phyloP scores from a whole-genome alignment of 2,329 filamentous ascomycete genomes.

The Cephalotrichum gorgonifer region DNA sequence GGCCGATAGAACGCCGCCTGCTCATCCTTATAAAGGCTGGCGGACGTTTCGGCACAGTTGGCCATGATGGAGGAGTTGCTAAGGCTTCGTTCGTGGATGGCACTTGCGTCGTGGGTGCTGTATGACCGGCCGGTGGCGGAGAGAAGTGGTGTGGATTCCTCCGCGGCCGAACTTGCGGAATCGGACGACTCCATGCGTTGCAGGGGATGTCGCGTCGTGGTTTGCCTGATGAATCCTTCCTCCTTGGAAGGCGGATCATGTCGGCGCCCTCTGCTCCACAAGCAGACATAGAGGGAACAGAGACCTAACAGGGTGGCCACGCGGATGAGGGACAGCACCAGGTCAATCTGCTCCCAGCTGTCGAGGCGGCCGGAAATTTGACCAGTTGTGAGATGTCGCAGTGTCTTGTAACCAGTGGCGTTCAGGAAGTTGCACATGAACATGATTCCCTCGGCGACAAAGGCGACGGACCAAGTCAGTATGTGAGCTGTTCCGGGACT shows the following conservation, averaged over 20 bases:
- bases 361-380: constrained; percentile 16
- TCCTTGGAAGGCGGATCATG: background rate
- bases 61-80: constrained; percentile 11
- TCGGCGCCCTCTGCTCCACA: background rate
- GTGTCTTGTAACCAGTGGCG: background rate
- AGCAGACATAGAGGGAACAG: background rate
- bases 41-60: constrained; percentile 18
- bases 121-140: constrained; percentile 26
- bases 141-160: constrained; percentile 57
- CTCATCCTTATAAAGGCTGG: constrained; percentile 37
- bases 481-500: constrained; percentile 75
- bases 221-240: background rate
- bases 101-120: constrained; percentile 19
- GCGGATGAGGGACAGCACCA: constrained; percentile 57
- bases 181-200: constrained; percentile 3
- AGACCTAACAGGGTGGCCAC: constrained; percentile 55
- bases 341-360: constrained; percentile 41
- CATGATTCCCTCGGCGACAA: constrained; percentile 65
- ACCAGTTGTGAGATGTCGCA: constrained; percentile 10
- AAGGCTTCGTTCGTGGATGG: constrained; percentile 8
- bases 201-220: background rate
- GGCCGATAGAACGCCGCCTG: constrained; percentile 81
- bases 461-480: constrained; percentile 63
- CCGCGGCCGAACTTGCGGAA: constrained; percentile 16
- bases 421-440: constrained; percentile 53